Evolutionary conservation across 345 rosid genomes (phyloP), one percentile per base, ranked within the genome.

Genomic region (Eucalyptus virginea): DNA sequence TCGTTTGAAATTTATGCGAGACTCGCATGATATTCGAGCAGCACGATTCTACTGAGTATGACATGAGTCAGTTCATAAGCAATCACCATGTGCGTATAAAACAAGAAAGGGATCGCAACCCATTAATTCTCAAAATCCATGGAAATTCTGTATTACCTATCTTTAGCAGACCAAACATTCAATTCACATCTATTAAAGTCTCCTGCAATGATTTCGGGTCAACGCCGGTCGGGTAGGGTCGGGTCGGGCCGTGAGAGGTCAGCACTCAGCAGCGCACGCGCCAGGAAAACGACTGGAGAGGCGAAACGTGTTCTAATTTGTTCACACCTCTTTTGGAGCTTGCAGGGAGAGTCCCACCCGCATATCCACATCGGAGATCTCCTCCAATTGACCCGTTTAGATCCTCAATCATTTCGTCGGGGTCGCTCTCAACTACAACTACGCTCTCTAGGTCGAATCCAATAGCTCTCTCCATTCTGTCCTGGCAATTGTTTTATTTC

Each of bases 1-100:
- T 30, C 5, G 4, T 26, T 11, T 26, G 4, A 58, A 58, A 58
- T 58, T 58, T 2, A 11, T 12, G 2, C 0, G 3, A 58, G 15
- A 58, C 2, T 26, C 15, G 1, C 4, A 2, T 10, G 17, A 12
- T 12, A 12, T 28, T 37, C 1, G 24, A 21, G 47, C 16, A 3
- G 2, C 30, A 3, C 3, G 2, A 77, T 40, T 40, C 9, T 21
- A 11, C 2, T 2, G 3, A 77, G 9, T 9, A 10, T 13, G 7
- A 2, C 45, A 72, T 2, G 5, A 19, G 15, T 37, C 3, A 19
- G 7, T 18, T 17, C 11, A 67, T 16, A 8, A n/a, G 40, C 18
- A 4, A n/a, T 32, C 23, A 16, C 40, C 40, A 6, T 17, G 52
- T 50, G 21, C 2, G 8, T 52, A 52, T 19, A 19, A 52, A 18